A percentile compares a stretch with the other conserved stretches of the same genome.
Conservation (phyloP, 2,329 filamentous ascomycete species). For the Monosporascus sp. region DNA sequence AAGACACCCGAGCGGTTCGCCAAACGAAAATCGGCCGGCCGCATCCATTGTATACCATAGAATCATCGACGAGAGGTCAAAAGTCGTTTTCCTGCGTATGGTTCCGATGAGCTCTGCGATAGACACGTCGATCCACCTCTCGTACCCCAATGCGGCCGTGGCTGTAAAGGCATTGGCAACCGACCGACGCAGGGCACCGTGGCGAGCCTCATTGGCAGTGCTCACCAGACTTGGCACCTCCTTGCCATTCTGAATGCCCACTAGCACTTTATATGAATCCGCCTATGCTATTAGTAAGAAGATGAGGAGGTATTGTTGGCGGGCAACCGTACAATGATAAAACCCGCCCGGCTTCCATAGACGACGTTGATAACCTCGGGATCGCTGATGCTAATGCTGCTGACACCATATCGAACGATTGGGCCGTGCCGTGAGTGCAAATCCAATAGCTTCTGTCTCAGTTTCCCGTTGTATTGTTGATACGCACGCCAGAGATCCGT, state of each 20-base stretch:
- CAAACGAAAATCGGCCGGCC: constrained; percentile 16
- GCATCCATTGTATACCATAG: constrained; percentile 19
- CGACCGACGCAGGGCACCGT: constrained; percentile 17
- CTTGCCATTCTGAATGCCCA: constrained; percentile 17
- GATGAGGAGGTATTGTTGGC: background rate
- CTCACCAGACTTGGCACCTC: constrained; percentile 20
- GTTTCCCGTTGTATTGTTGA: constrained; percentile 16
- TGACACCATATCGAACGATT: constrained; percentile 20
- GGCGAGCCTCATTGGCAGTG: constrained; percentile 15
- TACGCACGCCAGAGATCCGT: constrained; percentile 22
- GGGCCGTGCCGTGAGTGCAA: constrained; percentile 15
- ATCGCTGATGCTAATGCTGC: constrained; percentile 19
- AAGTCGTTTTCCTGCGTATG: constrained; percentile 7
- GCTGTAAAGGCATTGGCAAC: constrained; percentile 21
- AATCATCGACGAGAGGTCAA: constrained; percentile 15
- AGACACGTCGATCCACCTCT: constrained; percentile 17
- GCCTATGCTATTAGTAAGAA: constrained; percentile 7
- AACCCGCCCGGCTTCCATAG: constrained; percentile 19
- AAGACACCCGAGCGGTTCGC: constrained; percentile 16
- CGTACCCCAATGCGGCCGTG: constrained; percentile 16
- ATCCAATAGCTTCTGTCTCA: constrained; percentile 15
- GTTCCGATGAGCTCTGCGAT: constrained; percentile 13
- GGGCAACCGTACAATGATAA: constrained; percentile 12
- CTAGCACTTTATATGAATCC: constrained; percentile 18
- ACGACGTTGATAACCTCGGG: constrained; percentile 18